Base-by-base conservation (phyloP, 2,329 filamentous ascomycete genomes). In the Cytospora schulzeri region DNA sequence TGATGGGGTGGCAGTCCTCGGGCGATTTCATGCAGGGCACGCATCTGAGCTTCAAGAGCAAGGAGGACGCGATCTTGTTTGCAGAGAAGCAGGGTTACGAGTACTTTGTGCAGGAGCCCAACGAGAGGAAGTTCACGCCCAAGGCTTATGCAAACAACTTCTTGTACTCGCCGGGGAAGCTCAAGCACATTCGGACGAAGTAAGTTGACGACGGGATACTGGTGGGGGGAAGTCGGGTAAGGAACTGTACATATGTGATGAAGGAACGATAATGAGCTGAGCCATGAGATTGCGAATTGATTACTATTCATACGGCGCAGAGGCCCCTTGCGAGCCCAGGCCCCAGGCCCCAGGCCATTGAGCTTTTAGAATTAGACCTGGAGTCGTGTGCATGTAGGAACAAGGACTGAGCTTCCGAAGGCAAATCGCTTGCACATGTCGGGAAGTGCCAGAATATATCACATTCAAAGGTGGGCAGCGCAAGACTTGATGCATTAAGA, bases 141-240 rank as follows among this genome's bases (percentile, higher is more conserved):
- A 99, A 99, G 87, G 91, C 92, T 14, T 99, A 99, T 77, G 94
- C 95, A 67, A 96, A 96, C 79, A 97, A 98, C 82, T 99, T 98
- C 79, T 75, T 93, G 68, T 93, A 96, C 81, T 88, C 88, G 68
- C 81, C 91, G 15, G 89, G 87, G 78, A 95, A 94, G 85, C 82
- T 98, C 76, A 98, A 97, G 85, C 86, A 90, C 73, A 87, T 93
- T 76, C 85, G 89, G 73, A 91, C 91, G 69, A 94, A 94, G 80
- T 94, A 88, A 79, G 17, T 14, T 14, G 11, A 3, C 9, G 17
- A 33, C 14, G 33, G 33, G 17, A 22, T 4, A 15, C 6, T 4
- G 31, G 50, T 19, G 19, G 24, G 22, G 19, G 31, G 50, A 50
- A 41, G 50, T 26, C 29, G 50, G 52, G 48, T 48, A 11, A 24